Percentiles rank a stretch among this genome's conserved stretches.
Evolutionary conservation across 139 green algal genomes (phyloP).

Genomic region (Chlorella sp.): DNA sequence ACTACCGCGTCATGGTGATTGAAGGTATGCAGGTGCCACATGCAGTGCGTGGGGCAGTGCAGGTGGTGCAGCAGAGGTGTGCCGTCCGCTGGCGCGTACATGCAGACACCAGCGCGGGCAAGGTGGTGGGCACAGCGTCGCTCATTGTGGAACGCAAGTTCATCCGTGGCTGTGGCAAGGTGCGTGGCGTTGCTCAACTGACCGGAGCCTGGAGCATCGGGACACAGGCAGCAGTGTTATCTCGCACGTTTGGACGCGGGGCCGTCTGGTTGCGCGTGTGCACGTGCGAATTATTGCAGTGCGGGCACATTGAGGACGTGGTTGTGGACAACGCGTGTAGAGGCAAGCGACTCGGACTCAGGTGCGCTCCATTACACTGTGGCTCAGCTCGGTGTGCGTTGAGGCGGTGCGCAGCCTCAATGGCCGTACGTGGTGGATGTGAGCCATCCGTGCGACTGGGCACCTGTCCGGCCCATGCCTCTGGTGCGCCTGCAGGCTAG

Average conservation of each 20-base stretch:
- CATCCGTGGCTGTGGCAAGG: conserved; percentile 70
- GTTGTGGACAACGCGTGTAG: conserved; percentile 71
- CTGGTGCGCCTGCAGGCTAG: conserved; percentile 42
- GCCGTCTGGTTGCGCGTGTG: not conserved
- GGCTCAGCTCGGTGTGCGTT: not conserved
- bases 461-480: not conserved
- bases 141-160: conserved; percentile 89
- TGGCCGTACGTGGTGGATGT: not conserved
- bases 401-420: not conserved
- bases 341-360: conserved; percentile 63
- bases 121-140: conserved; percentile 68
- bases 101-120: conserved; percentile 24
- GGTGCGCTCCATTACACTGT: conserved; percentile 21
- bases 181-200: conserved; percentile 12
- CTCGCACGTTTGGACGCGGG: not conserved
- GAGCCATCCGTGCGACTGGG: not conserved
- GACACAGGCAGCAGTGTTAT: too few species aligned
- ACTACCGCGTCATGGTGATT: conserved; percentile 51
- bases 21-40: conserved; percentile 35
- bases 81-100: not conserved
- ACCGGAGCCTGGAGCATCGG: not conserved
- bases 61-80: not conserved
- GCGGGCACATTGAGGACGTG: conserved; percentile 90
- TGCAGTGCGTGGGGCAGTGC: not conserved
- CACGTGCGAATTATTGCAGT: conserved; percentile 19